These are phyloP conservation scores for Erodium moschatum DNA, from an alignment of 441 rosid species.

Conservation along the genomic window DNA sequence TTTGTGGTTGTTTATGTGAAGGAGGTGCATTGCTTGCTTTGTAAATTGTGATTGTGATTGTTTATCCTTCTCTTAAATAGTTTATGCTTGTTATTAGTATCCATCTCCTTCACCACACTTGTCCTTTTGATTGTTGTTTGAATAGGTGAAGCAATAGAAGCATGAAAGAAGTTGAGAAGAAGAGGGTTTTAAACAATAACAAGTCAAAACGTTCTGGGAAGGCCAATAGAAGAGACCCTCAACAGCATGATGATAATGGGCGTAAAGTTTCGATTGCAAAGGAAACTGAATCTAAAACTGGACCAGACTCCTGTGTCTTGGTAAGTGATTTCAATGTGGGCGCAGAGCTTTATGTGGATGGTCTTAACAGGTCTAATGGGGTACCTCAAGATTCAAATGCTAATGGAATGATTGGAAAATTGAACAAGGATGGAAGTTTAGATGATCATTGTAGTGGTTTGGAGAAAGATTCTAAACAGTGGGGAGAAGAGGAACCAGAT, in stretches of 20 bases:
- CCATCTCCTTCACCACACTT: slow-evolving; percentile 14
- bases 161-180: slow-evolving; percentile 52
- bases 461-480: slow-evolving; percentile 35
- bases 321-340: slow-evolving; percentile 40
- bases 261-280: slow-evolving; percentile 25
- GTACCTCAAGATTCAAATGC: slow-evolving; percentile 29
- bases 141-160: slow-evolving; percentile 18
- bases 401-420: not conserved
- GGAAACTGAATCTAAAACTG: slow-evolving; percentile 32
- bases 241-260: slow-evolving; percentile 28
- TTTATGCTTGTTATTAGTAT: slow-evolving; percentile 9
- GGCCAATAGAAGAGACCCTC: slow-evolving; percentile 34
- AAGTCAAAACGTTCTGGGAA: slow-evolving; percentile 29
- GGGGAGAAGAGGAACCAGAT: slow-evolving; percentile 45
- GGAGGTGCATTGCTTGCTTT: too few relatives aligned
- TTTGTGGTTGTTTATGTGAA: not conserved
- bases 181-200: slow-evolving; percentile 29
- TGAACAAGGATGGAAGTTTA: slow-evolving; percentile 25
- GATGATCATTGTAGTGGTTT: slow-evolving; percentile 37
- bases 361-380: slow-evolving; percentile 43
- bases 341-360: slow-evolving; percentile 49
- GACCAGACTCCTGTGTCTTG: slow-evolving; percentile 27
- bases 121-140: slow-evolving; percentile 20
- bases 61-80: slow-evolving; percentile 4
- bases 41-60: not conserved